Evolutionary conservation across 371 early-diverging fungal genomes (phyloP).

Genomic region (Syncephalis fuscata): DNA sequence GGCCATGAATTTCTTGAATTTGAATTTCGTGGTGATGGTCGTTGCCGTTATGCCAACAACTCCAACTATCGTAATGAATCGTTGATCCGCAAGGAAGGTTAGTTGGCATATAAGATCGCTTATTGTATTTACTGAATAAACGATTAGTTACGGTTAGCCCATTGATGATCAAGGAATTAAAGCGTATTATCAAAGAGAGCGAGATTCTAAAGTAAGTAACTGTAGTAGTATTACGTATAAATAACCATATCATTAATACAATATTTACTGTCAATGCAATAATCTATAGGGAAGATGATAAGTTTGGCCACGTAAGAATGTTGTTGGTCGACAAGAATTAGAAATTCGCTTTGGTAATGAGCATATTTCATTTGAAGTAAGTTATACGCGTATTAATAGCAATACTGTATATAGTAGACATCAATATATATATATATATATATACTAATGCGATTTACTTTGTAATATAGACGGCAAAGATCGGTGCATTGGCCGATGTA

Average conservation of each 20-base stretch:
- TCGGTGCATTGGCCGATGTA: constrained; percentile 84
- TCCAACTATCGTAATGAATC: constrained; percentile 95
- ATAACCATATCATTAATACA: background rate
- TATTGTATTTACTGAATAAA: background rate
- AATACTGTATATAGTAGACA: background rate
- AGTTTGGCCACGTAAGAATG: constrained; percentile 85
- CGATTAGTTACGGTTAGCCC: constrained; percentile 59
- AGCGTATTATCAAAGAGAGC: constrained; percentile 75
- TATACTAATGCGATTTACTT: no score
- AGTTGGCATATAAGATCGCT: background rate
- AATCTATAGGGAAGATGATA: constrained; percentile 72
- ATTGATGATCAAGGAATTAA: constrained; percentile 66
- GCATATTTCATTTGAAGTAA: constrained; percentile 87
- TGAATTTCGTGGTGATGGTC: constrained; percentile 80
- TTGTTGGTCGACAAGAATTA: constrained; percentile 84
- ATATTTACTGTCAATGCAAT: no score
- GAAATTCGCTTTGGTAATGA: constrained; percentile 81
- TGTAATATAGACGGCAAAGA: constrained; percentile 84
- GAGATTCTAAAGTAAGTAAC: constrained; percentile 64
- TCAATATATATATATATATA: constrained; percentile 5
- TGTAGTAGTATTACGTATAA: background rate
- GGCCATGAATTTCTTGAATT: constrained; percentile 98
- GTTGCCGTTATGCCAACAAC: constrained; percentile 91
- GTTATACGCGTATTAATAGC: background rate
- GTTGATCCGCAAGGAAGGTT: constrained; percentile 87